A percentile compares a stretch with the other conserved stretches of the same genome.
Conservation (phyloP, 768 basidiomycete species). For the Lentinula boryana region DNA sequence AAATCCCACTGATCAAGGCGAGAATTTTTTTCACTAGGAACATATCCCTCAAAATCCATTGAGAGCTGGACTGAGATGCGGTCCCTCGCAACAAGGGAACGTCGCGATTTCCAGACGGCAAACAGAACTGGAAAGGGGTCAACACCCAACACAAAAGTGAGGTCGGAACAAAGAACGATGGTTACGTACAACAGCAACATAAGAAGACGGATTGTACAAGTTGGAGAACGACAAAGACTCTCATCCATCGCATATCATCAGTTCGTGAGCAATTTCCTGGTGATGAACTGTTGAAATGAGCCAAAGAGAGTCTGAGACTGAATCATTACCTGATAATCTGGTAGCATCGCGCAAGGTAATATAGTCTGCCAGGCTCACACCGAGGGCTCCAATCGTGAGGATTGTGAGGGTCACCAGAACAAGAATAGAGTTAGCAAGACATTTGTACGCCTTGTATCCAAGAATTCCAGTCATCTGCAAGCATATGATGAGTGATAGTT, state of each 20-base stretch:
- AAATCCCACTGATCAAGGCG: slow-evolving; percentile 52
- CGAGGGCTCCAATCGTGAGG: slow-evolving; percentile 36
- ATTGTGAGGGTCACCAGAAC: slow-evolving; percentile 37
- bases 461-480: slow-evolving; percentile 51
- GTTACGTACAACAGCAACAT: slow-evolving; percentile 49
- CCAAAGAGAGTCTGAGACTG: not conserved
- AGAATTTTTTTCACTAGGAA: slow-evolving; percentile 14
- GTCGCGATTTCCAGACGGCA: slow-evolving; percentile 48
- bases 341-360: slow-evolving; percentile 30
- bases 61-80: slow-evolving; percentile 48
- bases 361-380: slow-evolving; percentile 37
- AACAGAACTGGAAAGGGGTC: slow-evolving; percentile 35
- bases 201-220: slow-evolving; percentile 53
- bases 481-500: not conserved
- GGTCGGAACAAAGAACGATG: not conserved
- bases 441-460: slow-evolving; percentile 63
- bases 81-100: slow-evolving; percentile 44
- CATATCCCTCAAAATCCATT: slow-evolving; percentile 27
- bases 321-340: slow-evolving; percentile 39
- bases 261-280: slow-evolving; percentile 43
- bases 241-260: slow-evolving; percentile 26
- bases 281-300: slow-evolving; percentile 1
- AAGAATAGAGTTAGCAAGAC: slow-evolving; percentile 52
- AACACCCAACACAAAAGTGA: slow-evolving; percentile 7
- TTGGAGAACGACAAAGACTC: slow-evolving; percentile 41